Percentiles rank a stretch among this genome's conserved stretches.
phyloP scores from a whole-genome alignment of 768 basidiomycete genomes.

The Boletus coccyginus region DNA sequence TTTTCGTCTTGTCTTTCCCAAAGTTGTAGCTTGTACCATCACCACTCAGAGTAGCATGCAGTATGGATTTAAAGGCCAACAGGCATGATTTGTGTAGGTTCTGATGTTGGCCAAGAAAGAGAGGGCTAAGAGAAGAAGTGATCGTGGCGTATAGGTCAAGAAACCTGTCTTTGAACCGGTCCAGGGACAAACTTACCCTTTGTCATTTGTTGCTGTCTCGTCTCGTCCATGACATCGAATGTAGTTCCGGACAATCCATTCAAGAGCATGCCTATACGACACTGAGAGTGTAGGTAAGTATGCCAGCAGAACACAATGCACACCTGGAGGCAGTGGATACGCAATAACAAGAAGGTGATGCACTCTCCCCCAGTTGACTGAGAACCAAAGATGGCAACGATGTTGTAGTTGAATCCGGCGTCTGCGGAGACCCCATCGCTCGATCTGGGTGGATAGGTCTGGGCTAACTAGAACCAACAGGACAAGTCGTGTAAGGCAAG shows the following conservation, averaged over 20 bases:
- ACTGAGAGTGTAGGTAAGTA: constrained; percentile 1
- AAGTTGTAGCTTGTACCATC: constrained; percentile 76
- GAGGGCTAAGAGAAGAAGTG: constrained; percentile 74
- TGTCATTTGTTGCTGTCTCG: constrained; percentile 90
- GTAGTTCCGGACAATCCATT: constrained; percentile 95
- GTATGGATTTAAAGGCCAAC: constrained; percentile 71
- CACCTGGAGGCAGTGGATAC: background rate
- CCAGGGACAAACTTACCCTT: constrained; percentile 58
- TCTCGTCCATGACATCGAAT: constrained; percentile 99
- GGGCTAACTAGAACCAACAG: constrained; percentile 28
- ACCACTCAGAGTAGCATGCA: constrained; percentile 71
- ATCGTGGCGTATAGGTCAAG: constrained; percentile 70
- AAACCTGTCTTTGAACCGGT: background rate
- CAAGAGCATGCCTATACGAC: constrained; percentile 79
- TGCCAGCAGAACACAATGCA: background rate
- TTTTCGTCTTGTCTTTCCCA: constrained; percentile 96
- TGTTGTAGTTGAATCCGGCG: constrained; percentile 91
- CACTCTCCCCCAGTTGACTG: constrained; percentile 26
- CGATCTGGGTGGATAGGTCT: constrained; percentile 69
- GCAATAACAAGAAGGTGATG: constrained; percentile 53
- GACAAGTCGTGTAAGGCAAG: background rate
- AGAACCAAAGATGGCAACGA: constrained; percentile 61
- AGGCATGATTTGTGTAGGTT: constrained; percentile 88
- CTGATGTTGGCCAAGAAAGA: constrained; percentile 94
- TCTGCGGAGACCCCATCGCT: constrained; percentile 84